Percentiles rank a stretch among this genome's conserved stretches.
Conservation (phyloP, 129 eudicot genomes). For the carrot (Daucus carota) region DNA sequence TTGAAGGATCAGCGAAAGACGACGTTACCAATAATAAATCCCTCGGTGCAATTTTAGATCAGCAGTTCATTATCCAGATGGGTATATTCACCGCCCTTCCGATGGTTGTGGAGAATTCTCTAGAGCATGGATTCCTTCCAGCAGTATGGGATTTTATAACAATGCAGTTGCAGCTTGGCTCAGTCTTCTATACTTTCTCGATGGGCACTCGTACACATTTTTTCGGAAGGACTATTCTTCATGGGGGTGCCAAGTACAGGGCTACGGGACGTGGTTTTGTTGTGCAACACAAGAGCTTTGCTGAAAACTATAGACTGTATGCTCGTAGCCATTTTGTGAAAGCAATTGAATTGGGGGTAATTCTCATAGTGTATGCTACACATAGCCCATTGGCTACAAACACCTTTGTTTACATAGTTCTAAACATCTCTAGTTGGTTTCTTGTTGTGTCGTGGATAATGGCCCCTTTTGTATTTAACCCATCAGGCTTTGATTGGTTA, state of each 20-base stretch:
- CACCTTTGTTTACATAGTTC: constrained; percentile 55
- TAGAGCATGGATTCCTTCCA: constrained; percentile 78
- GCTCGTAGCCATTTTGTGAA: constrained; percentile 93
- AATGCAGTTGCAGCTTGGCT: constrained; percentile 76
- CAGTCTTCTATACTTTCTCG: constrained; percentile 75
- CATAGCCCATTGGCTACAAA: constrained; percentile 43
- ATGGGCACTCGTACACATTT: constrained; percentile 82
- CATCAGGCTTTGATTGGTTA: constrained; percentile 92
- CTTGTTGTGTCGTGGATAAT: constrained; percentile 84
- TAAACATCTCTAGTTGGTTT: constrained; percentile 83
- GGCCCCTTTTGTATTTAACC: constrained; percentile 81
- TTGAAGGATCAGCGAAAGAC: constrained; percentile 47
- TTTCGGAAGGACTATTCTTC: constrained; percentile 86
- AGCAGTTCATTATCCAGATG: constrained; percentile 74
- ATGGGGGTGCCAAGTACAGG: constrained; percentile 91
- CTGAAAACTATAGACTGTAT: constrained; percentile 65
- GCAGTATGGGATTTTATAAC: constrained; percentile 87
- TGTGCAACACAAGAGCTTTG: constrained; percentile 66
- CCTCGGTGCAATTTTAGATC: constrained; percentile 56
- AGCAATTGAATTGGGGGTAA: constrained; percentile 82
- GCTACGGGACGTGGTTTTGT: constrained; percentile 95
- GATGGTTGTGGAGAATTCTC: constrained; percentile 81
- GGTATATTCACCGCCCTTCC: constrained; percentile 92
- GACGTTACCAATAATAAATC: constrained; percentile 41
- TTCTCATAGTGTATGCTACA: constrained; percentile 63